A percentile compares a stretch with the other conserved stretches of the same genome.
These are phyloP conservation scores for Ogataea populi-albae DNA, from an alignment of 805 yeast species.

Conservation along the genomic window DNA sequence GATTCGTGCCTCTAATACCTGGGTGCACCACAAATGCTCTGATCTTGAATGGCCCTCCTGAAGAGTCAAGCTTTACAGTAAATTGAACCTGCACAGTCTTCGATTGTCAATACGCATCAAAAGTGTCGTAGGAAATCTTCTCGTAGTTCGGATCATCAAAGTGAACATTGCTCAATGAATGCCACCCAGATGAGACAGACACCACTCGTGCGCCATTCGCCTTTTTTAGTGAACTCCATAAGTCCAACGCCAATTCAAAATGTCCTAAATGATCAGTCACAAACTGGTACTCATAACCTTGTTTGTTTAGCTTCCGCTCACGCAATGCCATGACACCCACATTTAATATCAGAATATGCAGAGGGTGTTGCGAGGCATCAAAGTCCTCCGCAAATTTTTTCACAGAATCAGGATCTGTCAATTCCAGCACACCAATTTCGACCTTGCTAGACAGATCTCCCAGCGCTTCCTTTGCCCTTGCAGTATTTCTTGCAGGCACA, in stretches of 20 bases:
- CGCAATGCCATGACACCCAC: slow-evolving; percentile 6
- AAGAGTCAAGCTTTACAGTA: slow-evolving; percentile 1
- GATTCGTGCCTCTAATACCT: not conserved
- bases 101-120: slow-evolving; percentile 3
- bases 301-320: not conserved
- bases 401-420: slow-evolving; percentile 2
- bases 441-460: slow-evolving; percentile 3
- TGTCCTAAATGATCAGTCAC: slow-evolving; percentile 5
- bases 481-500: slow-evolving; percentile 3
- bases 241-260: not conserved
- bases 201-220: slow-evolving; percentile 6
- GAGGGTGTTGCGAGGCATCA: slow-evolving; percentile 2
- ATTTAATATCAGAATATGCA: slow-evolving; percentile 5
- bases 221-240: slow-evolving; percentile 1
- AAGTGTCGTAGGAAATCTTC: not conserved
- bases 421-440: slow-evolving; percentile 4
- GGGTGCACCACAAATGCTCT: slow-evolving; percentile 3
- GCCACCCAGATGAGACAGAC: not conserved
- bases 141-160: slow-evolving; percentile 2
- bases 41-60: not conserved
- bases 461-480: slow-evolving; percentile 1
- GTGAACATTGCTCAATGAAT: not conserved
- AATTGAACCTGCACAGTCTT: slow-evolving; percentile 2
- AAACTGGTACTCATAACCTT: slow-evolving; percentile 5
- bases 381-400: not conserved